Conservation (phyloP, 2,329 filamentous ascomycete genomes). For the Sclerotinia minor region DNA sequence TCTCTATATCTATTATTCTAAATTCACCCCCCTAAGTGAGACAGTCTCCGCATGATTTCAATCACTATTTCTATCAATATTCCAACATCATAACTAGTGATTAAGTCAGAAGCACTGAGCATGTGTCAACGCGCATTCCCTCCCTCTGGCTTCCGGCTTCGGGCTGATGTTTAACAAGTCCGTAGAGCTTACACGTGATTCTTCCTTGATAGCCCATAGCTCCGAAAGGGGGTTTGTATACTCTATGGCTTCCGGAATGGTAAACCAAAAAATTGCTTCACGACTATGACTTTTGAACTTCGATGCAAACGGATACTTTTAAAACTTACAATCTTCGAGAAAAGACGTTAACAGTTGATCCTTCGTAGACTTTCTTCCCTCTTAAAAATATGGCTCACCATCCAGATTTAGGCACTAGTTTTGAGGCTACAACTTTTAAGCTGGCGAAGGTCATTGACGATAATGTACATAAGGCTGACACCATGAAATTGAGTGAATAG, state of each 20-base stretch:
- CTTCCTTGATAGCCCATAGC: not conserved
- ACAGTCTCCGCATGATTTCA: slow-evolving; percentile 17
- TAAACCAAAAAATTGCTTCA: slow-evolving; percentile 8
- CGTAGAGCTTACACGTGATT: slow-evolving; percentile 5
- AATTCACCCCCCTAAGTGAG: not conserved
- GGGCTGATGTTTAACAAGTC: not conserved
- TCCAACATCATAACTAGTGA: not conserved
- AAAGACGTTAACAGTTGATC: slow-evolving; percentile 1
- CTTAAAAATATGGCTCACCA: slow-evolving; percentile 12
- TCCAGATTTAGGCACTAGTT: slow-evolving; percentile 11
- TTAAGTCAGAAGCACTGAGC: slow-evolving; percentile 17
- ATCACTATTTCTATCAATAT: slow-evolving; percentile 4
- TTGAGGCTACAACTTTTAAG: slow-evolving; percentile 21
- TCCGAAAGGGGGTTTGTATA: slow-evolving; percentile 12
- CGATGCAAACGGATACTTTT: slow-evolving; percentile 17
- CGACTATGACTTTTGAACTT: not conserved
- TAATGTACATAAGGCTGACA: slow-evolving; percentile 25
- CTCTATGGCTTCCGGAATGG: slow-evolving; percentile 16
- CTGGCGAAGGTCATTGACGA: slow-evolving; percentile 18
- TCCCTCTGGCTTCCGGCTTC: slow-evolving; percentile 9
- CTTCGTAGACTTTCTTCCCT: slow-evolving; percentile 17
- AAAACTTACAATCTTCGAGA: not conserved
- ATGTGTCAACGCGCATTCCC: slow-evolving; percentile 17
- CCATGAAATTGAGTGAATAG: slow-evolving; percentile 17
- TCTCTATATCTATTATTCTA: not conserved